Conservation (phyloP, 257 asterid genomes). For the Gynochthodes officinalis region DNA sequence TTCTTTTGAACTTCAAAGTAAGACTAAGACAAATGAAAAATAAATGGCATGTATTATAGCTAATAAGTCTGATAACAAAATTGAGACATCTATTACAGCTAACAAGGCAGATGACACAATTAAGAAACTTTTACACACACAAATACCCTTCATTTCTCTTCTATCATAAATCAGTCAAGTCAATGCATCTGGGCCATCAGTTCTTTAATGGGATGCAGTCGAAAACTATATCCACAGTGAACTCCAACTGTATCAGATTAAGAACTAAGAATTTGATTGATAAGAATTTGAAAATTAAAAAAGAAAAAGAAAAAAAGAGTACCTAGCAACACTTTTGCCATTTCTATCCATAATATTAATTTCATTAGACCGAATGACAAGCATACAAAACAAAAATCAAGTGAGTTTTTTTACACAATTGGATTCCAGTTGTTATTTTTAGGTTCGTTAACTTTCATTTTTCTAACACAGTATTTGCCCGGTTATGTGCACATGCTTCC, state of each 20-base stretch:
- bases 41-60: background rate
- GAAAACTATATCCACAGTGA: background rate
- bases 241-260: background rate
- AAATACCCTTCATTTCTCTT: background rate
- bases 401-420: background rate
- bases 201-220: background rate
- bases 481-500: background rate
- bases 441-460: background rate
- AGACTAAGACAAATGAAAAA: no score
- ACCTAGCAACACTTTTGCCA: background rate
- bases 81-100: background rate
- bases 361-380: background rate
- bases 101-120: background rate
- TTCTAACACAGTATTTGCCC: background rate
- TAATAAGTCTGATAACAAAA: background rate
- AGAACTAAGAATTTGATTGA: background rate
- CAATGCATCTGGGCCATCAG: background rate
- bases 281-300: background rate
- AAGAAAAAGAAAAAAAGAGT: no score
- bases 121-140: background rate
- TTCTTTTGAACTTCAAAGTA: background rate
- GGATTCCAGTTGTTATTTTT: background rate
- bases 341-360: no score
- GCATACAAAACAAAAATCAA: background rate
- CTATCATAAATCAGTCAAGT: background rate